Base-by-base conservation (phyloP, 2,329 filamentous ascomycete genomes). In the Stemphylium lycopersici region DNA sequence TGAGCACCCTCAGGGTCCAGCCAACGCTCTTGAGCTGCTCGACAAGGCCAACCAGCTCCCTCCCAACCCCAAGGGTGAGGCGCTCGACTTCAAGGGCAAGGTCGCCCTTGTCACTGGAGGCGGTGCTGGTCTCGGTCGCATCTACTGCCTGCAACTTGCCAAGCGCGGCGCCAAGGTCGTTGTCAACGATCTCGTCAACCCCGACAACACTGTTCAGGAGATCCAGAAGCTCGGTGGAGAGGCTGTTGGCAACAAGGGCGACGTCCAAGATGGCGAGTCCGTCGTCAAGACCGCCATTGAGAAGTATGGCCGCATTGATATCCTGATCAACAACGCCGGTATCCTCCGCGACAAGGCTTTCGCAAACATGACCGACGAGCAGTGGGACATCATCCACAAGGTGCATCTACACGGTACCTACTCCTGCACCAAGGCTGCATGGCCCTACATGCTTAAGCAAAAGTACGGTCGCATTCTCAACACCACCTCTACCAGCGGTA, bases 311-410 rank as follows among this genome's bases (percentile, higher is more conserved):
- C 90, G 95, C 68, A 85, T 99, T 68, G 95, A 99, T 73, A 93
- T 99, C 60, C 78, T 99, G 61, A 84, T 99, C 81, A 99, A 99
- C 87, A 99, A 99, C 72, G 95, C 95, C 48, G 95, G 95, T 71
- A 99, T 99, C 67, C 87, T 99, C 48, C 88, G 95, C 43, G 95
- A 99, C 83, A 98, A 97, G 86, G 93, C 95, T 36, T 99, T 99
- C 77, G 84, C 84, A 77, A 98, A 98, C 83, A 97, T 99, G 93
- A 90, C 93, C 56, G 95, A 99, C 74, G 88, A 86, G 71, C 84
- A 92, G 70, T 99, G 95, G 93, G 87, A 97, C 69, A 85, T 90
- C 52, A 93, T 99, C 69, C 79, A 98, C 79, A 90, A 92, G 68
- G 92, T 98, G 51, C 95, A 99, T 77, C 85, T 96, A 40, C 86